Base-by-base conservation (phyloP, 345 rosid genomes). In the Salix brachista region DNA sequence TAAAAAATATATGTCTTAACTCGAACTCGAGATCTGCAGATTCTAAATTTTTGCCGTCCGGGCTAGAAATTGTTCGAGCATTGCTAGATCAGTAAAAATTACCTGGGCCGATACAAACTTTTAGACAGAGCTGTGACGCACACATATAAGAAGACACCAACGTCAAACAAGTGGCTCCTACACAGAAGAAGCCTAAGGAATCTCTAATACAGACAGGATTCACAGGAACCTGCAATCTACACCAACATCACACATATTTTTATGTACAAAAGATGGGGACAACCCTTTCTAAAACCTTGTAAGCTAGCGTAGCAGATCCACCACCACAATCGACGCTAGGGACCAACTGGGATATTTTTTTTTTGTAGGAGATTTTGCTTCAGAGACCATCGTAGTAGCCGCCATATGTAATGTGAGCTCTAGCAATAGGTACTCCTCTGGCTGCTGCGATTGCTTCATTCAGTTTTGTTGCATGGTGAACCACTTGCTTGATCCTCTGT, bases 401-500 rank as follows among this genome's bases (percentile, higher is more conserved):
- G 25, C 97, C 98, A 80, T 79, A 84, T 8, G 91, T 87, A 28
- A 92, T 86, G 48, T 88, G 97, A 80, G 97, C 97, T 80, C 91
- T 85, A 28, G 88, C 80, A 26, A 88, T 71, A 23, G 97, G 97
- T 42, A 82, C 90, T 48, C 93, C 92, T 87, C 97, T 88, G 17
- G 54, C 90, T 23, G 85, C 85, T 58, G 96, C 87, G 42, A 92
- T 90, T 71, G 92, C 87, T 74, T 91, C 92, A 42, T 94, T 92
- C 66, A 90, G 41, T 79, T 81, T 87, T 17, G 90, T 83, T 74
- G 95, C 88, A 12, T 82, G 94, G 39, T 86, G 87, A 46, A 91
- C 95, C 74, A 82, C 94, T 79, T 89, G 90, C 76, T 89, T 90
- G 67, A 92, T 88, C 69, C 94, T 88, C 99, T 93, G 86, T 73